Evolutionary conservation across 2,329 filamentous ascomycete genomes (phyloP).

Genomic region (Hypoxylon sp.): DNA sequence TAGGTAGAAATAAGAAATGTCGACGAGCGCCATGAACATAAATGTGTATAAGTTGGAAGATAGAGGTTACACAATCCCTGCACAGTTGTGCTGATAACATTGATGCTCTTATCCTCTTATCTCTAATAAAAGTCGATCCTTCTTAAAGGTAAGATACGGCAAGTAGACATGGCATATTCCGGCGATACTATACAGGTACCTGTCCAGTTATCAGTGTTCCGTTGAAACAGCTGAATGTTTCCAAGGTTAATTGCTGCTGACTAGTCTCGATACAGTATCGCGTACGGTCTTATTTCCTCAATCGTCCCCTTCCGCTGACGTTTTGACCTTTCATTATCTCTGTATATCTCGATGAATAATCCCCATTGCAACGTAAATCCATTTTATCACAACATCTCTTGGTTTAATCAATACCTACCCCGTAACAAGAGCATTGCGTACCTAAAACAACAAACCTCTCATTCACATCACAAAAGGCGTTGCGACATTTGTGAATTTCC

Average conservation of each 20-base stretch:
- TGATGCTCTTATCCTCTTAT: conserved; percentile 37
- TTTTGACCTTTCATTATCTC: conserved; percentile 32
- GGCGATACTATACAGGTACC: conserved; percentile 1
- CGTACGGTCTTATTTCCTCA: conserved; percentile 18
- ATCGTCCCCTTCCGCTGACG: conserved; percentile 19
- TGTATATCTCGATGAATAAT: conserved; percentile 17
- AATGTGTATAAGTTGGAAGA: conserved; percentile 7
- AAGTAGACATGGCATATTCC: conserved; percentile 17
- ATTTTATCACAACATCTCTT: conserved; percentile 14
- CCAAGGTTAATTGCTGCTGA: conserved; percentile 15
- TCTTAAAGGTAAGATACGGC: conserved; percentile 14
- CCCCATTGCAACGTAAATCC: conserved; percentile 17
- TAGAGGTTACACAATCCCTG: conserved; percentile 10
- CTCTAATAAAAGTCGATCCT: conserved; percentile 39
- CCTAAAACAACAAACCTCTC: neutral
- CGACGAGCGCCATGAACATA: neutral
- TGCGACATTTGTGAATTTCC: conserved; percentile 5
- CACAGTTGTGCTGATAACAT: conserved; percentile 35
- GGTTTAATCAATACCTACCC: neutral
- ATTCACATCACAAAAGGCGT: neutral
- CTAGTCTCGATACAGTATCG: conserved; percentile 40
- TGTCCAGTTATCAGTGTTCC: conserved; percentile 24
- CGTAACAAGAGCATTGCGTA: conserved; percentile 5
- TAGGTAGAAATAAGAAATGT: conserved; percentile 11
- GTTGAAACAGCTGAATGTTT: conserved; percentile 27